phyloP scores from a whole-genome alignment of 805 yeast species.

The Cyberlindnera nakhonratchasimensis region DNA sequence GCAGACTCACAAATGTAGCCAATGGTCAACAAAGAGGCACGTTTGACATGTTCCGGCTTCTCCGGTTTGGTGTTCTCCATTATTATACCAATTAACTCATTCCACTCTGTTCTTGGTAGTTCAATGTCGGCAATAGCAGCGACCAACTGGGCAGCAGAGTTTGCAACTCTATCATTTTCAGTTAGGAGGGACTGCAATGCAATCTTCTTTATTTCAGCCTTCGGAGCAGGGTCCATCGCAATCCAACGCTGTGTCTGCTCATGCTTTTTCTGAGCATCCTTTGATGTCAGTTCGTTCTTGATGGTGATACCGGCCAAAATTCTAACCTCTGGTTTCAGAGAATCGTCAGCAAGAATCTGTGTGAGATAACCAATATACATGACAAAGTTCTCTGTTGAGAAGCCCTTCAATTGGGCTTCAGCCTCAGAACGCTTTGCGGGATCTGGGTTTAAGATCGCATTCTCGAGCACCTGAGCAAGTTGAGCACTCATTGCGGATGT shows the following conservation, averaged over 20 bases:
- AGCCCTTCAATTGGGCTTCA: conserved; percentile 66
- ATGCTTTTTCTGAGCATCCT: conserved; percentile 57
- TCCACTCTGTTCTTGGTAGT: conserved; percentile 85
- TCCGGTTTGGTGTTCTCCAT: conserved; percentile 83
- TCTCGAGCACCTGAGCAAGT: conserved; percentile 55
- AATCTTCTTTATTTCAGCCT: conserved; percentile 60
- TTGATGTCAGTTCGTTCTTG: conserved; percentile 85
- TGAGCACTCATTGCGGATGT: conserved; percentile 11
- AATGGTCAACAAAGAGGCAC: conserved; percentile 82
- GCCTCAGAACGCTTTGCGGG: conserved; percentile 69
- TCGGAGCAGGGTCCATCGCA: conserved; percentile 49
- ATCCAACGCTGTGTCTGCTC: conserved; percentile 76
- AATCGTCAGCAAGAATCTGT: conserved; percentile 63
- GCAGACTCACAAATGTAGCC: conserved; percentile 96
- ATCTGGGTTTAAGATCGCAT: conserved; percentile 70
- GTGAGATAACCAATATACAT: conserved; percentile 69
- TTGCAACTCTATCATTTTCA: conserved; percentile 73
- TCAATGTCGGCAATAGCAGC: conserved; percentile 98
- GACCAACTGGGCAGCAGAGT: conserved; percentile 87
- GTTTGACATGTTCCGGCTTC: conserved; percentile 74
- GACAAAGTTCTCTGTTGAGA: conserved; percentile 73
- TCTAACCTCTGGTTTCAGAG: conserved; percentile 72
- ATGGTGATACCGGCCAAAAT: conserved; percentile 86
- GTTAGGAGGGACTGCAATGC: conserved; percentile 63
- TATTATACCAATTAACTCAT: conserved; percentile 74